A percentile compares a stretch with the other conserved stretches of the same genome.
Evolutionary conservation across 768 basidiomycete genomes (phyloP).

Genomic region (Suillus sp.): DNA sequence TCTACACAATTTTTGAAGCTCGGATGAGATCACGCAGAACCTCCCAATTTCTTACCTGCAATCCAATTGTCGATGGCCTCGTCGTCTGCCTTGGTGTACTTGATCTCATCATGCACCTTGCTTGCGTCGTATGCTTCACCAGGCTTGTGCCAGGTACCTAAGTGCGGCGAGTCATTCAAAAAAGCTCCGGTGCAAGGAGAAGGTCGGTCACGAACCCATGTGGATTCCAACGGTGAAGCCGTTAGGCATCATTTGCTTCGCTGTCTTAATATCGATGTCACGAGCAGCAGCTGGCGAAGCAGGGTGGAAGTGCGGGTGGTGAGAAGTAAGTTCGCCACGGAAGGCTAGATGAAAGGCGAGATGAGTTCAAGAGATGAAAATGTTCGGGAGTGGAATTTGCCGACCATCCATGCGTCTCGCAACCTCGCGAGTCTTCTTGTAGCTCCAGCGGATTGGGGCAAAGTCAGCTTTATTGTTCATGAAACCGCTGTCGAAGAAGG

Average conservation of each 20-base stretch:
- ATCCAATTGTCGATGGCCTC: slow-evolving; percentile 74
- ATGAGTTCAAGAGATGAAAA: slow-evolving; percentile 4
- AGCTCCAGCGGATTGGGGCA: slow-evolving; percentile 74
- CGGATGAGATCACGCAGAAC: background rate
- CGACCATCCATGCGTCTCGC: slow-evolving; percentile 71
- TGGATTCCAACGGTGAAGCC: slow-evolving; percentile 70
- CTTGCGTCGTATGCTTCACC: slow-evolving; percentile 51
- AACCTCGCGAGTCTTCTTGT: slow-evolving; percentile 75
- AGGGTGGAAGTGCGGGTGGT: slow-evolving; percentile 76
- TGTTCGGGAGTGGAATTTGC: slow-evolving; percentile 9
- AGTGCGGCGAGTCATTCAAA: background rate
- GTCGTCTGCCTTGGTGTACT: slow-evolving; percentile 69
- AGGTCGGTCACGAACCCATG: slow-evolving; percentile 49
- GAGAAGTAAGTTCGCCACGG: slow-evolving; percentile 72
- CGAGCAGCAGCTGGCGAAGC: slow-evolving; percentile 57
- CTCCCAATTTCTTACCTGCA: slow-evolving; percentile 31
- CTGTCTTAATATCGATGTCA: slow-evolving; percentile 71
- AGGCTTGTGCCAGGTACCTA: slow-evolving; percentile 60
- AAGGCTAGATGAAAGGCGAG: slow-evolving; percentile 43
- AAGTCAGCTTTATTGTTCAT: slow-evolving; percentile 81
- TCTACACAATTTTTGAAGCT: slow-evolving; percentile 27
- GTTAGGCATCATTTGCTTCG: slow-evolving; percentile 60
- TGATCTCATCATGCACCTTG: slow-evolving; percentile 65
- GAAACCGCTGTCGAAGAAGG: slow-evolving; percentile 73
- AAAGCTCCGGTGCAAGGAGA: background rate